These are phyloP conservation scores for Pestalotiopsis sp. DNA, from an alignment of 2,329 filamentous ascomycete genomes.

Conservation along the genomic window DNA sequence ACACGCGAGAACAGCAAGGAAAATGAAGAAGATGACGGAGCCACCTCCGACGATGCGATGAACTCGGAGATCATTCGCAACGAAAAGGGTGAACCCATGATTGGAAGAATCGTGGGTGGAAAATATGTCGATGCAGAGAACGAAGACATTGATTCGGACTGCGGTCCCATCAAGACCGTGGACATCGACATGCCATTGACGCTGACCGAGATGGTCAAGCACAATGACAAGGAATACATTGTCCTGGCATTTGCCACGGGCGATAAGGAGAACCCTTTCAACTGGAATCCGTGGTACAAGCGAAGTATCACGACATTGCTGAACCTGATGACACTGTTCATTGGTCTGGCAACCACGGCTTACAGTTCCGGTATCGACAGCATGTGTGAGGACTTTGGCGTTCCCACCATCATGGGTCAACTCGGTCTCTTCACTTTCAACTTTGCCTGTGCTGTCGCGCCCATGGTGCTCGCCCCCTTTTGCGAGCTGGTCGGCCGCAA, in stretches of 20 bases:
- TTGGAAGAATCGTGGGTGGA: constrained; percentile 41
- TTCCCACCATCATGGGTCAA: constrained; percentile 44
- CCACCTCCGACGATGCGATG: not conserved
- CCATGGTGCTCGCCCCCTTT: constrained; percentile 50
- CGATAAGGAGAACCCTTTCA: constrained; percentile 54
- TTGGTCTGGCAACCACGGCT: constrained; percentile 55
- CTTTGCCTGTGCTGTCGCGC: constrained; percentile 48
- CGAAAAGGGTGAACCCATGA: constrained; percentile 17
- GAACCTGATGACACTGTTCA: constrained; percentile 55
- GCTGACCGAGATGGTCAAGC: constrained; percentile 40
- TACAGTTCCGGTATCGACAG: constrained; percentile 50
- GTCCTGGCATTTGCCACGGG: constrained; percentile 47
- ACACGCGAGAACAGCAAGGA: constrained; percentile 6
- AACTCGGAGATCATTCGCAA: constrained; percentile 13
- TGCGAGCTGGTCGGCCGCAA: constrained; percentile 51
- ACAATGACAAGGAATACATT: constrained; percentile 46
- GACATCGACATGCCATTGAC: constrained; percentile 53
- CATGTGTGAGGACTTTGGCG: constrained; percentile 47
- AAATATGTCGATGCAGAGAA: constrained; percentile 35
- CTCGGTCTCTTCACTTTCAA: constrained; percentile 54
- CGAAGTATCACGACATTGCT: constrained; percentile 47
- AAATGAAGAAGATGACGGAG: not conserved
- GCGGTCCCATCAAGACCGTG: constrained; percentile 42
- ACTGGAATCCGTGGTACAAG: constrained; percentile 48
- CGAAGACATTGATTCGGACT: constrained; percentile 32